Evolutionary conservation across 169 alveolate genomes (phyloP).

Genomic region (Besnoitia besnoiti): DNA sequence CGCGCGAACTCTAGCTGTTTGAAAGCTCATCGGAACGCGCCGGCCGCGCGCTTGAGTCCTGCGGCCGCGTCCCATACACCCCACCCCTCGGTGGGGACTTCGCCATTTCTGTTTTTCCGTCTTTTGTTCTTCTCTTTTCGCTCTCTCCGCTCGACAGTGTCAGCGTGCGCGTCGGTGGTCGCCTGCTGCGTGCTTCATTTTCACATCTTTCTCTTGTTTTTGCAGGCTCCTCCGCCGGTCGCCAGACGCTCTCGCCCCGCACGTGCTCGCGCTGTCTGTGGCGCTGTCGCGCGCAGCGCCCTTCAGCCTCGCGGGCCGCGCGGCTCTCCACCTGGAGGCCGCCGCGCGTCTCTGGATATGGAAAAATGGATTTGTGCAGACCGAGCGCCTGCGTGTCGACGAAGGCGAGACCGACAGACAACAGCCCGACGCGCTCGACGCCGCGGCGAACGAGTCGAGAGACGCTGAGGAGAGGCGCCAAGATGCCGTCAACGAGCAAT

Average conservation of each 20-base stretch:
- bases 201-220: not conserved
- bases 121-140: too few species aligned
- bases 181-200: not conserved
- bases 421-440: not conserved
- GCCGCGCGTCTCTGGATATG: not conserved
- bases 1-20: too few species aligned
- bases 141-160: too few species aligned
- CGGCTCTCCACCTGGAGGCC: not conserved
- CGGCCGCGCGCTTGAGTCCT: not conserved
- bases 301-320: not conserved
- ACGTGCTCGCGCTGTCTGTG: not conserved
- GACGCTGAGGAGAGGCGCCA: not conserved
- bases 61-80: not conserved
- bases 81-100: too few species aligned
- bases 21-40: too few species aligned
- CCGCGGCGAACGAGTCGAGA: too few species aligned
- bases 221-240: slow-evolving; percentile 13
- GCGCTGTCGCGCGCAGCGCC: not conserved
- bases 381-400: too few species aligned
- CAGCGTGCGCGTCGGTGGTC: too few species aligned
- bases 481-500: not conserved
- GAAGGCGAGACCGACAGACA: not conserved
- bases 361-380: not conserved
- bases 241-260: not conserved
- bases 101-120: too few species aligned